These are phyloP conservation scores for Pythium catenulatum DNA, from an alignment of 352 stramenopile species.

Conservation along the genomic window DNA sequence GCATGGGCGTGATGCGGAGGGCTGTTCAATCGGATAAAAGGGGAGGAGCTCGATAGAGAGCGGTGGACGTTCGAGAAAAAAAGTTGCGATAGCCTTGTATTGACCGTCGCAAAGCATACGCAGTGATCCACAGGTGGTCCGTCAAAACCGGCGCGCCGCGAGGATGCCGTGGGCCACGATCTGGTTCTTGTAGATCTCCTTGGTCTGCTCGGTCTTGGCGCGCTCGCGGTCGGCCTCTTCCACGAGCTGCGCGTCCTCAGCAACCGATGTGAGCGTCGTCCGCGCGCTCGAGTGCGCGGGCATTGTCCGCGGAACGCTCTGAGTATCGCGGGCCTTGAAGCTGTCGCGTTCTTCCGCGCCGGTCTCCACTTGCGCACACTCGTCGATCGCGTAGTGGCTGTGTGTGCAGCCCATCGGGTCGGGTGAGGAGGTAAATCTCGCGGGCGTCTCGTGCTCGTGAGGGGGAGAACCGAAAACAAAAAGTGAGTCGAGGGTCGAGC, in stretches of 20 bases:
- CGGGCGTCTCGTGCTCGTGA: too few relatives aligned
- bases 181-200: slow-evolving; percentile 11
- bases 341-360: background rate
- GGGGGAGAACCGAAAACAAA: too few relatives aligned
- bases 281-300: background rate
- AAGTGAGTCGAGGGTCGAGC: too few relatives aligned
- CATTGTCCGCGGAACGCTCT: background rate
- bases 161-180: background rate
- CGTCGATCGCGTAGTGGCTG: background rate
- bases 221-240: background rate
- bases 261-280: background rate
- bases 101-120: too few relatives aligned
- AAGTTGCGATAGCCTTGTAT: too few relatives aligned
- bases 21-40: too few relatives aligned
- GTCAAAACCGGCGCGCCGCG: background rate
- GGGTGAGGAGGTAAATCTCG: too few relatives aligned
- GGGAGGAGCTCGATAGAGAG: too few relatives aligned
- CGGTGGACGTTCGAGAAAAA: too few relatives aligned
- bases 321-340: background rate
- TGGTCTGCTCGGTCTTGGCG: background rate
- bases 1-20: too few relatives aligned
- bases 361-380: too few relatives aligned
- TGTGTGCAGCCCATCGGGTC: slow-evolving; percentile 5
- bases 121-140: too few relatives aligned
- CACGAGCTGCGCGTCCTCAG: background rate